Evolutionary conservation across 108 stramenopile species (phyloP).

Genomic region (Nitzschia putrida): DNA sequence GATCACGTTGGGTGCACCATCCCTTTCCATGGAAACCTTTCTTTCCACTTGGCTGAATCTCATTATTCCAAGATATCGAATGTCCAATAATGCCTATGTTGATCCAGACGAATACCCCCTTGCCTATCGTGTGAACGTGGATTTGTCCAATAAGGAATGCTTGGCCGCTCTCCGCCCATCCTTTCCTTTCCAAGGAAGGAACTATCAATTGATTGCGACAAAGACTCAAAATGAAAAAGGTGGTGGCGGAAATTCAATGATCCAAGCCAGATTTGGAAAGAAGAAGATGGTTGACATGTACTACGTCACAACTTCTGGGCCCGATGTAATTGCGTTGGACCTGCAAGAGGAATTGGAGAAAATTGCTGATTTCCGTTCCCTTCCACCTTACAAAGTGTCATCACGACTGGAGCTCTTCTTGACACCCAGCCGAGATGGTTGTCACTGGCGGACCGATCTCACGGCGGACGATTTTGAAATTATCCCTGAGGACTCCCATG

Average conservation of each 20-base stretch:
- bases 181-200: neutral
- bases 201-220: neutral
- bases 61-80: too few species aligned
- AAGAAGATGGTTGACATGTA: too few species aligned
- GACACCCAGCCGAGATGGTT: neutral
- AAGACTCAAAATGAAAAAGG: neutral
- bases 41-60: too few species aligned
- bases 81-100: too few species aligned
- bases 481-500: conserved; percentile 1
- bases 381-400: neutral
- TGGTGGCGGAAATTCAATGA: neutral
- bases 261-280: neutral
- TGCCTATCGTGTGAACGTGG: too few species aligned
- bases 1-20: too few species aligned
- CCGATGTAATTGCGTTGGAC: too few species aligned
- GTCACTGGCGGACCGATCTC: too few species aligned
- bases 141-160: too few species aligned
- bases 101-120: too few species aligned
- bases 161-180: neutral
- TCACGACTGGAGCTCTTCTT: conserved; percentile 11
- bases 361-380: neutral
- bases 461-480: neutral
- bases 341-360: neutral
- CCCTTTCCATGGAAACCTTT: too few species aligned
- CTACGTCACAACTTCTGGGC: too few species aligned